These are phyloP conservation scores for Rubia tinctorum DNA, from an alignment of 305 asterid species.

Conservation along the genomic window DNA sequence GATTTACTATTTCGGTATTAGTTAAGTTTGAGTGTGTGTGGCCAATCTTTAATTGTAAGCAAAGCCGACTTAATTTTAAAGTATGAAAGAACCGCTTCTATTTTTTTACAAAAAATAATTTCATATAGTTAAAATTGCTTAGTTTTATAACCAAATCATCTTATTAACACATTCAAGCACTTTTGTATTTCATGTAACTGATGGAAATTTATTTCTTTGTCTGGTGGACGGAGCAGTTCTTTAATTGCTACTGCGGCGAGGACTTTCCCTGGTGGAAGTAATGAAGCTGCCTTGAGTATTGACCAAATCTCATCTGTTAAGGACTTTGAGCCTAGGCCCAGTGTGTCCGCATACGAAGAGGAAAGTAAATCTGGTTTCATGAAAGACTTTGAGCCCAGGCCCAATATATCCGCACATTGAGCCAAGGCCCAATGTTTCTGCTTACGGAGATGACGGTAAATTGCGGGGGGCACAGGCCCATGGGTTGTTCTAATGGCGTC, in stretches of 20 bases:
- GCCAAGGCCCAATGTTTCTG: background rate
- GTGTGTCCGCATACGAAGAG: constrained; percentile 8
- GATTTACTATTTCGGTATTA: too few species aligned
- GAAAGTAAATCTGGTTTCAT: background rate
- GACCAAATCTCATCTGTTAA: background rate
- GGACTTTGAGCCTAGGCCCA: constrained; percentile 24
- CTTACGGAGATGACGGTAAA: background rate
- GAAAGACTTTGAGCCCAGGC: constrained; percentile 23
- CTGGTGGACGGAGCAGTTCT: constrained; percentile 17
- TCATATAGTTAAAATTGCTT: too few species aligned
- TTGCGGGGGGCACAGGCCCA: background rate
- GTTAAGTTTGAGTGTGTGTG: too few species aligned
- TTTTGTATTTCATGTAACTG: background rate
- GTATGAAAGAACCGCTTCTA: too few species aligned
- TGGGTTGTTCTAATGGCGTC: background rate
- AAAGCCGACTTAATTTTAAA: too few species aligned
- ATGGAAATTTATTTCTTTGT: background rate
- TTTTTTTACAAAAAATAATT: too few species aligned
- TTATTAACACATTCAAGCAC: too few species aligned
- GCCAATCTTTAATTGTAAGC: too few species aligned
- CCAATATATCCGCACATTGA: constrained; percentile 18
- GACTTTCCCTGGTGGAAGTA: constrained; percentile 3
- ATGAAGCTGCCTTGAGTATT: background rate
- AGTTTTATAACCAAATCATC: too few species aligned
- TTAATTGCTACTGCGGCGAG: background rate